Evolutionary conservation across 140 eudicot genomes (phyloP).

Genomic region (Erigeron philadelphicus): DNA sequence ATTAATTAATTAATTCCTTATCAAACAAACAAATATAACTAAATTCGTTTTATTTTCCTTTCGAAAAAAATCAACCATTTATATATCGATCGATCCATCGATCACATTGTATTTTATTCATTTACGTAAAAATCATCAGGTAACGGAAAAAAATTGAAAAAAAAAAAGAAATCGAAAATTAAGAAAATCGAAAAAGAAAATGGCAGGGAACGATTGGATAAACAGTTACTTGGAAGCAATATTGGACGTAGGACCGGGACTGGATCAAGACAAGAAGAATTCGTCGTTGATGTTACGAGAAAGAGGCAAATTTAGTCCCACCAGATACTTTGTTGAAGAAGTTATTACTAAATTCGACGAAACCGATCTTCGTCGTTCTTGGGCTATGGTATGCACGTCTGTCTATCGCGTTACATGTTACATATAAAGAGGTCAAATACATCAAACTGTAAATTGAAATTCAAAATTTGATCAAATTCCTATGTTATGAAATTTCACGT

Average conservation of each 20-base stretch:
- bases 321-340: constrained; percentile 84
- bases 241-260: constrained; percentile 67
- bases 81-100: too few species aligned
- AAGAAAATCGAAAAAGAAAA: constrained; percentile 11
- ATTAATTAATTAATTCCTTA: too few species aligned
- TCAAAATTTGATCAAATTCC: too few species aligned
- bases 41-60: too few species aligned
- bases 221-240: constrained; percentile 92
- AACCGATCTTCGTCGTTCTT: constrained; percentile 90
- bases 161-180: too few species aligned
- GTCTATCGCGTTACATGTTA: not conserved
- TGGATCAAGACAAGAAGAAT: constrained; percentile 44
- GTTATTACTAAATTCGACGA: constrained; percentile 88
- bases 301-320: constrained; percentile 81
- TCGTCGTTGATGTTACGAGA: constrained; percentile 71
- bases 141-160: too few species aligned
- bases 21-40: too few species aligned
- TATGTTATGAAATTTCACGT: too few species aligned
- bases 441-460: too few species aligned
- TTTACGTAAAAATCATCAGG: too few species aligned
- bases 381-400: constrained; percentile 74
- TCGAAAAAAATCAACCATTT: too few species aligned
- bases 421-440: not conserved
- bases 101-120: too few species aligned
- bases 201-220: constrained; percentile 99